Conservation (phyloP, 169 alveolate genomes). For the Fabrea salina region DNA sequence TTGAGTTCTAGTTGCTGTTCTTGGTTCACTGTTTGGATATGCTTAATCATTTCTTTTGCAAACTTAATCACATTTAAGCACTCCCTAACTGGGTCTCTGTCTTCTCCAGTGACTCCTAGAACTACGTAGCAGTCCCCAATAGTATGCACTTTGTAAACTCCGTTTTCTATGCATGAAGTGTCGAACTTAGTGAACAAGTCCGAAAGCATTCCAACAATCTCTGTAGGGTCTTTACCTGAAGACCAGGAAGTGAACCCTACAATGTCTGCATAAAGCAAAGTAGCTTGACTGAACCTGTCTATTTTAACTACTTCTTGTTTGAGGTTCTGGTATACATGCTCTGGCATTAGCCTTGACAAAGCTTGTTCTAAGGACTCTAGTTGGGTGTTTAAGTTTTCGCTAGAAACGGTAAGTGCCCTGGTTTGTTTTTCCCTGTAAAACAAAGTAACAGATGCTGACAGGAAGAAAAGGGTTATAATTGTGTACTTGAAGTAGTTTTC, state of each 20-base stretch:
- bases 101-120: not conserved
- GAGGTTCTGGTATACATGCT: slow-evolving; percentile 33
- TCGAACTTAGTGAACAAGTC: slow-evolving; percentile 93
- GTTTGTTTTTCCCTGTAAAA: no score
- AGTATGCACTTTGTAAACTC: slow-evolving; percentile 95
- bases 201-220: slow-evolving; percentile 89
- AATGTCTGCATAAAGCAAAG: slow-evolving; percentile 97
- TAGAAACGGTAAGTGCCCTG: no score
- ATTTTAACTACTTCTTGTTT: slow-evolving; percentile 53
- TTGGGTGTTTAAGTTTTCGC: no score
- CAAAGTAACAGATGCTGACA: not conserved
- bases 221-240: slow-evolving; percentile 64
- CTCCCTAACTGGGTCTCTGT: slow-evolving; percentile 7
- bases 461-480: not conserved
- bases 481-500: no score
- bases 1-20: slow-evolving; percentile 82
- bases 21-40: slow-evolving; percentile 88
- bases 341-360: no score
- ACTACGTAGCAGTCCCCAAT: slow-evolving; percentile 99
- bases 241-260: slow-evolving; percentile 98
- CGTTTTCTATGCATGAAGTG: slow-evolving; percentile 88
- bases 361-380: no score
- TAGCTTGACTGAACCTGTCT: slow-evolving; percentile 90
- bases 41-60: slow-evolving; percentile 90
- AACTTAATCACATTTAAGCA: slow-evolving; percentile 58